phyloP scores from a whole-genome alignment of 202 grass and related monocot genomes.

The Tripidium arundinaceum region DNA sequence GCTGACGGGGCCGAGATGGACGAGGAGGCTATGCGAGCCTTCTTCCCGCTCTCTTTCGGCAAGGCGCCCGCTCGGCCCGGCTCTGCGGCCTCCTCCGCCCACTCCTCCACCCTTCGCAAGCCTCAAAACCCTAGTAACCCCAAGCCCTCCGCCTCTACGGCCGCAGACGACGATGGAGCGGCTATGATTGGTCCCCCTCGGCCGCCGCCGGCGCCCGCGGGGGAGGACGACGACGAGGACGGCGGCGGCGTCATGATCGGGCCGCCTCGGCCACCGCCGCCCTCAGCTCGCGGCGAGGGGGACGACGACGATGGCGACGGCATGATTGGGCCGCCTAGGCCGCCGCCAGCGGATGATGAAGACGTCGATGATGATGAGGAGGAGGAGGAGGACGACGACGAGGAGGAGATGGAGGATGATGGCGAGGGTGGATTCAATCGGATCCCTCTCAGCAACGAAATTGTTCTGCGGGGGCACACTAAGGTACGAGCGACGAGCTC shows the following conservation, averaged over 20 bases:
- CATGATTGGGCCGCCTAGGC: slow-evolving; percentile 68
- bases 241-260: slow-evolving; percentile 36
- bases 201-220: not conserved
- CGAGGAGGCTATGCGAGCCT: slow-evolving; percentile 77
- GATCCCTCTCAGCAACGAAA: slow-evolving; percentile 91
- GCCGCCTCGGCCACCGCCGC: slow-evolving; percentile 47
- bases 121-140: slow-evolving; percentile 49
- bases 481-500: slow-evolving; percentile 46
- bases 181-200: slow-evolving; percentile 34
- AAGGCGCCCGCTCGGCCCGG: slow-evolving; percentile 46
- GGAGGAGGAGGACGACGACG: not conserved
- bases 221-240: slow-evolving; percentile 33
- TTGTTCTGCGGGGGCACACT: slow-evolving; percentile 77
- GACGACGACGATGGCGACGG: slow-evolving; percentile 30
- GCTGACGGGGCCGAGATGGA: slow-evolving; percentile 64
- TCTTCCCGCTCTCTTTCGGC: slow-evolving; percentile 84
- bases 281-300: slow-evolving; percentile 4
- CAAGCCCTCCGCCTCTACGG: slow-evolving; percentile 13
- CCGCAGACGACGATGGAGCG: slow-evolving; percentile 8
- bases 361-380: slow-evolving; percentile 32
- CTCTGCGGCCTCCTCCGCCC: slow-evolving; percentile 31
- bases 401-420: slow-evolving; percentile 37
- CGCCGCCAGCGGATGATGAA: slow-evolving; percentile 1
- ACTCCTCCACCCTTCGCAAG: slow-evolving; percentile 72
- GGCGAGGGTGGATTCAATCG: slow-evolving; percentile 42